These are phyloP conservation scores for Ceratocystis harringtonii DNA, from an alignment of 2,329 filamentous ascomycete genomes.

Conservation along the genomic window DNA sequence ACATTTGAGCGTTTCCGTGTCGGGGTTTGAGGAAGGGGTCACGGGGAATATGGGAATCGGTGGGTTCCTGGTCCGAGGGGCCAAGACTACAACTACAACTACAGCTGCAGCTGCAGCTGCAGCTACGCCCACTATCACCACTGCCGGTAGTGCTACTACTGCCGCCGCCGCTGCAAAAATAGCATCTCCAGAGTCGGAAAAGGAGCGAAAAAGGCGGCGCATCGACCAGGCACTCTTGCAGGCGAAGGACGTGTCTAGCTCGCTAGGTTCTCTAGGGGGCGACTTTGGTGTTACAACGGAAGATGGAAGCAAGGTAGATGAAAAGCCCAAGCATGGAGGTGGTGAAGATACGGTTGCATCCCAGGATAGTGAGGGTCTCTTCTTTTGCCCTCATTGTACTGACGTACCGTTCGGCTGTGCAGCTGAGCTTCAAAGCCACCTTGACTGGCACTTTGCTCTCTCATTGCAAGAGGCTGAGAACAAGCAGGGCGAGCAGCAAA, in stretches of 20 bases:
- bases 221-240: neutral
- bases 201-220: conserved; percentile 5
- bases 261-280: neutral
- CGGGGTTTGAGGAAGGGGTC: conserved; percentile 81
- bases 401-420: conserved; percentile 19
- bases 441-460: conserved; percentile 90
- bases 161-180: too few relatives aligned
- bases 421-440: conserved; percentile 56
- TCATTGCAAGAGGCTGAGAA: conserved; percentile 53
- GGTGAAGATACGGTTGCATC: neutral
- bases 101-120: too few relatives aligned
- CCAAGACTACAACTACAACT: neutral
- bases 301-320: neutral
- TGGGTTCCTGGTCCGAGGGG: conserved; percentile 60
- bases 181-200: neutral
- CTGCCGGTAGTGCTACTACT: too few relatives aligned
- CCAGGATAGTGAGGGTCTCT: neutral
- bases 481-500: neutral
- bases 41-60: conserved; percentile 75
- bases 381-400: conserved; percentile 12
- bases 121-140: too few relatives aligned
- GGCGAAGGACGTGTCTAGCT: neutral
- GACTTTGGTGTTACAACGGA: too few relatives aligned
- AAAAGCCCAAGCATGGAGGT: neutral
- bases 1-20: conserved; percentile 78